These are phyloP conservation scores for Xylariaceae sp. DNA, from an alignment of 2,329 filamentous ascomycete genomes.

Conservation along the genomic window DNA sequence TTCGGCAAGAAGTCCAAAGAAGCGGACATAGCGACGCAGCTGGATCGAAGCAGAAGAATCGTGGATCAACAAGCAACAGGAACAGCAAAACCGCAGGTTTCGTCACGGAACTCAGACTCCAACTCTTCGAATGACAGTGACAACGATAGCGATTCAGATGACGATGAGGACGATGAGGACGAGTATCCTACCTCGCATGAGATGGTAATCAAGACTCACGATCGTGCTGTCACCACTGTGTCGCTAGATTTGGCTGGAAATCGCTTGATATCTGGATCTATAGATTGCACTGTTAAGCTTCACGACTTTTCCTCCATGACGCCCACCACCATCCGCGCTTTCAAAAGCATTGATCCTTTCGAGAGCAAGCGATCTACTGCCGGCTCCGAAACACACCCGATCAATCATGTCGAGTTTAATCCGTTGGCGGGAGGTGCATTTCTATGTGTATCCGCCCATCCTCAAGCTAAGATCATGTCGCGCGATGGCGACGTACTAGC, in stretches of 20 bases:
- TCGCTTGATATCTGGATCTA: constrained; percentile 82
- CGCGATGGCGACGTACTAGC: constrained; percentile 81
- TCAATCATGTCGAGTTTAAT: constrained; percentile 84
- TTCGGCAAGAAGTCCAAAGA: constrained; percentile 79
- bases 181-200: constrained; percentile 92
- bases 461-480: constrained; percentile 83
- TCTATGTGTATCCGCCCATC: constrained; percentile 80
- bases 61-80: constrained; percentile 35
- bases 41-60: constrained; percentile 68
- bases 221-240: constrained; percentile 76
- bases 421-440: constrained; percentile 73
- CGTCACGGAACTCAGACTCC: constrained; percentile 23
- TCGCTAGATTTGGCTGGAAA: constrained; percentile 81
- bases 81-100: constrained; percentile 30
- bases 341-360: constrained; percentile 86
- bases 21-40: constrained; percentile 71
- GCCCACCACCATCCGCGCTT: constrained; percentile 86
- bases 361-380: constrained; percentile 63
- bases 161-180: constrained; percentile 58
- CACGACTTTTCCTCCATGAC: constrained; percentile 97
- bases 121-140: constrained; percentile 36
- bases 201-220: constrained; percentile 86
- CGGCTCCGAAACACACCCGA: constrained; percentile 75
- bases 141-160: constrained; percentile 43
- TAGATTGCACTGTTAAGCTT: constrained; percentile 84